Evolutionary conservation across 805 yeast species (phyloP).

Genomic region (Yarrowia alimentaria): DNA sequence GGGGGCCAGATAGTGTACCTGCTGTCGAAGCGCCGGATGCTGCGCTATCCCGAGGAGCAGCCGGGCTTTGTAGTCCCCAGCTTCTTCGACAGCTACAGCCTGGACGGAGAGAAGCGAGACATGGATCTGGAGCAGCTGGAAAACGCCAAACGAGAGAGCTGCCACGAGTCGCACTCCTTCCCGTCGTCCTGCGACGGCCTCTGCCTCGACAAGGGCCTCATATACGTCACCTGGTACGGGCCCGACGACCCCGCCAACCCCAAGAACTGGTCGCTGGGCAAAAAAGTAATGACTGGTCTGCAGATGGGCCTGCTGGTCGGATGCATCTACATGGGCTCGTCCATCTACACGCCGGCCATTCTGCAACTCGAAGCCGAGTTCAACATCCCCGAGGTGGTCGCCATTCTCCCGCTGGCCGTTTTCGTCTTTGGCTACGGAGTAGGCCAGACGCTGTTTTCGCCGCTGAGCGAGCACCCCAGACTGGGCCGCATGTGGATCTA

Average conservation of each 20-base stretch:
- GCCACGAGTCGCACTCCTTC: not conserved
- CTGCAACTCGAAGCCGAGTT: conserved; percentile 47
- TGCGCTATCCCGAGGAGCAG: conserved; percentile 17
- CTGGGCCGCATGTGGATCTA: conserved; percentile 56
- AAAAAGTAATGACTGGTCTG: conserved; percentile 43
- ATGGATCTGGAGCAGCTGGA: conserved; percentile 14
- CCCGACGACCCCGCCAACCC: conserved; percentile 54
- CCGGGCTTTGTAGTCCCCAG: conserved; percentile 15
- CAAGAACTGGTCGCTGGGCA: conserved; percentile 49
- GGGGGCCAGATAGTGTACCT: conserved; percentile 26
- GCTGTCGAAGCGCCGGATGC: conserved; percentile 2
- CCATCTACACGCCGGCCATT: conserved; percentile 52
- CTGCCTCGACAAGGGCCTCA: conserved; percentile 7
- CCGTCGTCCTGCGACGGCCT: conserved; percentile 7
- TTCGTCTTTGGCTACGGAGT: conserved; percentile 57
- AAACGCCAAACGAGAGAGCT: conserved; percentile 9
- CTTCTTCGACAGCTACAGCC: no score
- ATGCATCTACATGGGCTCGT: conserved; percentile 55
- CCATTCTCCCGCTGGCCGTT: conserved; percentile 50
- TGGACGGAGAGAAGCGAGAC: no score
- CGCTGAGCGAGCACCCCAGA: conserved; percentile 52
- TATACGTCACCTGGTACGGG: conserved; percentile 32
- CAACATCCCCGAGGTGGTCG: conserved; percentile 43
- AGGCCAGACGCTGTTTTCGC: conserved; percentile 55
- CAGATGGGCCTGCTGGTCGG: conserved; percentile 46